A percentile compares a stretch with the other conserved stretches of the same genome.
Evolutionary conservation across 345 rosid species (phyloP).

Genomic region (Hibiscus syriacus): DNA sequence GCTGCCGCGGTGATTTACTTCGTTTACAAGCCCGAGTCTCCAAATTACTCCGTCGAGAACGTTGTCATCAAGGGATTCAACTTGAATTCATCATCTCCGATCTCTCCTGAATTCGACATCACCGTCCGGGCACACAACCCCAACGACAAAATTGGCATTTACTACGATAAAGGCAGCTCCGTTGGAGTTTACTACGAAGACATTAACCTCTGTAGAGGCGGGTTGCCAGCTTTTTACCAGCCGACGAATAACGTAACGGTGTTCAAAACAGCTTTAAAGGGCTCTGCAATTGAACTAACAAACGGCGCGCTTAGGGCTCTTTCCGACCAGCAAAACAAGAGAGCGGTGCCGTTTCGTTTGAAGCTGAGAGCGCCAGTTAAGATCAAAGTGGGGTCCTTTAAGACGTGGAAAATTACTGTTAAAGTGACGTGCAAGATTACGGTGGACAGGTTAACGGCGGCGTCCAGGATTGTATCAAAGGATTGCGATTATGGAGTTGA

Average conservation of each 20-base stretch:
- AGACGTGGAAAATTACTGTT: constrained; percentile 63
- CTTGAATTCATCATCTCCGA: constrained; percentile 30
- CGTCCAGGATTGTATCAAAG: constrained; percentile 38
- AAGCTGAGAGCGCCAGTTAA: constrained; percentile 52
- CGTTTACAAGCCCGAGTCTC: constrained; percentile 58
- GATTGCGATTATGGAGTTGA: constrained; percentile 56
- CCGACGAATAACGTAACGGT: constrained; percentile 53
- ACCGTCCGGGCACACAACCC: constrained; percentile 51
- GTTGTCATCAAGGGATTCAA: constrained; percentile 49
- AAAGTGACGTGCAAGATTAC: constrained; percentile 61
- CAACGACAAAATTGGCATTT: constrained; percentile 60
- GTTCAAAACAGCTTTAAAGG: constrained; percentile 37
- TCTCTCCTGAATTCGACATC: constrained; percentile 54
- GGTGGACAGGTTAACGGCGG: constrained; percentile 61
- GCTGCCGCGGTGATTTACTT: constrained; percentile 51
- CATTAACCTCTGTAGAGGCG: constrained; percentile 38
- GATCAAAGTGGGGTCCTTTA: constrained; percentile 63
- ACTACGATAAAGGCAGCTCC: constrained; percentile 43
- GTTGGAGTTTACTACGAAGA: constrained; percentile 34
- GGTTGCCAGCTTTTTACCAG: constrained; percentile 46
- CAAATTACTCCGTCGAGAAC: constrained; percentile 42
- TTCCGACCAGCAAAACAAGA: constrained; percentile 17
- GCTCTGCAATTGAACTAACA: constrained; percentile 39
- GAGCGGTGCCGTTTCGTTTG: constrained; percentile 49
- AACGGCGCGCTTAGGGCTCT: constrained; percentile 20